Evolutionary conservation across 1,284 basidiomycete species (phyloP), one percentile per base, ranked within the genome.

Genomic region (Ustilago xerochloae): DNA sequence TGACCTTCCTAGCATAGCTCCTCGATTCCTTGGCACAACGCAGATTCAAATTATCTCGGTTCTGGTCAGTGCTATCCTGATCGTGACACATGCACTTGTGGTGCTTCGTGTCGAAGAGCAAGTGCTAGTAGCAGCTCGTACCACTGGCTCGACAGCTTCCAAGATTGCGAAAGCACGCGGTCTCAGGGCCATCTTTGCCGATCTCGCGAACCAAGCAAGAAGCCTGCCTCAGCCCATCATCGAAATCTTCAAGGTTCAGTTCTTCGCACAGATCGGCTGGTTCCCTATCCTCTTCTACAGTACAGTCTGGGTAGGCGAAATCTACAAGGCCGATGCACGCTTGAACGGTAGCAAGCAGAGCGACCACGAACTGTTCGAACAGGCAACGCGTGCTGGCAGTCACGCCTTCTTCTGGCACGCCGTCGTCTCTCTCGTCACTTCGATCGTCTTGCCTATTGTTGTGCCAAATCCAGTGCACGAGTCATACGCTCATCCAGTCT

Each of bases 361-460:
- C 47, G 66, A 66, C 28, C 69, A 75, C 24, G 58, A 64, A n/a
- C 53, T 78, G 22, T 73, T 68, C 26, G 78, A 80, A 10, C 89
- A 92, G 78, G 90, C 91, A 0, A 93, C 91, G 0, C 89, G 94
- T 4, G 88, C 92, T 2, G 95, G 94, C 18, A 91, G 93, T 1
- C 88, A 91, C 18, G 93, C 94, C 0, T 86, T 97, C 52, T 91
- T 97, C 81, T 90, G 89, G 78, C 90, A 90, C 48, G 88, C 93
- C 0, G 51, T 93, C 12, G 85, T 95, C 10, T 88, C 91, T 3
- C 88, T 97, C 12, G 72, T 87, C 9, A 87, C 90, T 12, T 94
- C 92, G 58, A 84, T 93, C 50, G 75, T 91, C 24, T 85, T 94
- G 12, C 95, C 95, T 0, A 87, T 89, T 47, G 88, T 94, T 63